Evolutionary conservation across 495 filamentous ascomycete species (phyloP).

Genomic region (Penicillium manginii): DNA sequence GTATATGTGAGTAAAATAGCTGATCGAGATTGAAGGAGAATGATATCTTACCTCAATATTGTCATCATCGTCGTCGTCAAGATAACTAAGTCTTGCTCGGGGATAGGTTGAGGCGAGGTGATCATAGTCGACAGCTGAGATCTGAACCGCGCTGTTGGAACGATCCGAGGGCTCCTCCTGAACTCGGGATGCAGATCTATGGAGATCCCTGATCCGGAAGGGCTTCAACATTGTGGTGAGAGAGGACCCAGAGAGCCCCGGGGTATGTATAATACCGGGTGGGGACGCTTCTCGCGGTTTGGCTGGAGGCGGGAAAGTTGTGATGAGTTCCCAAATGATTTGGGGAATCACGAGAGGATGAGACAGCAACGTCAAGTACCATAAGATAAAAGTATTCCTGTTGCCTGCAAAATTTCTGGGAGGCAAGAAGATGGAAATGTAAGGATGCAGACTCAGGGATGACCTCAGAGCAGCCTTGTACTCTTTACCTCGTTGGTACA

Average conservation of each 20-base stretch:
- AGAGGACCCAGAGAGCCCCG: conserved; percentile 3
- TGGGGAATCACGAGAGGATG: conserved; percentile 3
- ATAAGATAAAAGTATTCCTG: conserved; percentile 13
- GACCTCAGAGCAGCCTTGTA: not conserved
- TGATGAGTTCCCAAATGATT: conserved; percentile 2
- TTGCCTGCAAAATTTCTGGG: conserved; percentile 15
- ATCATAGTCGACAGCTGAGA: conserved; percentile 53
- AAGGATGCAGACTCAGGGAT: conserved; percentile 9
- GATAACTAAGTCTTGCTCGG: conserved; percentile 54
- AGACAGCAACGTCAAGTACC: conserved; percentile 8
- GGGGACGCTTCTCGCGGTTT: conserved; percentile 18
- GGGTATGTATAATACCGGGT: conserved; percentile 8
- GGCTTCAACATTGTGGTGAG: conserved; percentile 42
- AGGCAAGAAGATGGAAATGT: not conserved
- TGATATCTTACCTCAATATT: conserved; percentile 55
- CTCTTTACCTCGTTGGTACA: not conserved
- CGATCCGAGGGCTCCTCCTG: conserved; percentile 1
- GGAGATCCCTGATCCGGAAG: conserved; percentile 48
- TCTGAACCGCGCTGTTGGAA: conserved; percentile 36
- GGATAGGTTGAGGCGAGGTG: conserved; percentile 50
- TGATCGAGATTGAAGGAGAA: not conserved
- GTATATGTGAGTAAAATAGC: conserved; percentile 3
- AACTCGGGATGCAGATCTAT: conserved; percentile 23
- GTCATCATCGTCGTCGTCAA: conserved; percentile 62
- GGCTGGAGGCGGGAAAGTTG: conserved; percentile 2